phyloP scores from a whole-genome alignment of 2,329 filamentous ascomycete species.

The Botrytis porri region DNA sequence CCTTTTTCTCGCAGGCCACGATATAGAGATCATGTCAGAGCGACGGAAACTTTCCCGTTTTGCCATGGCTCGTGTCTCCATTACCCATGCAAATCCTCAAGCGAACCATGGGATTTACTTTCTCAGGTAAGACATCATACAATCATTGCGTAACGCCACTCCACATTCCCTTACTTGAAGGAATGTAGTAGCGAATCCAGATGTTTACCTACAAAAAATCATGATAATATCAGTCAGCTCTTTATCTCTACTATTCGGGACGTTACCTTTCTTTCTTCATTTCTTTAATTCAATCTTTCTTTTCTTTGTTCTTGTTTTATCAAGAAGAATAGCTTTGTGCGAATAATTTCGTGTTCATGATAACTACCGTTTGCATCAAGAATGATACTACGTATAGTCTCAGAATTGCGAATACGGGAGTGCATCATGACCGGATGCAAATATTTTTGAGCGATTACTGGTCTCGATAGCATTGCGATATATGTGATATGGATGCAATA shows the following conservation, averaged over 20 bases:
- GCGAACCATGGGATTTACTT: constrained; percentile 1
- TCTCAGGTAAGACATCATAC: background rate
- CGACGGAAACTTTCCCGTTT: background rate
- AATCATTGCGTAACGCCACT: background rate
- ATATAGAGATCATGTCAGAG: background rate
- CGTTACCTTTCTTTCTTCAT: constrained; percentile 8
- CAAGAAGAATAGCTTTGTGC: background rate
- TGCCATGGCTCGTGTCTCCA: background rate
- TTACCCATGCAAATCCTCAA: background rate
- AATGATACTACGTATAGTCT: constrained; percentile 9
- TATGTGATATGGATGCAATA: constrained; percentile 16
- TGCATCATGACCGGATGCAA: constrained; percentile 1
- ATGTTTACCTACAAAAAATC: background rate
- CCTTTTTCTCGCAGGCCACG: background rate
- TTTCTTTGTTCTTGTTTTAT: background rate
- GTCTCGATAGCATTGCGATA: constrained; percentile 9
- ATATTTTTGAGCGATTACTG: constrained; percentile 14
- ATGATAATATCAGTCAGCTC: constrained; percentile 11
- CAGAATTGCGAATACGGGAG: constrained; percentile 1
- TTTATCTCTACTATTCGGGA: background rate
- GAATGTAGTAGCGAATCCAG: background rate
- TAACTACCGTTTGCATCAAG: constrained; percentile 17
- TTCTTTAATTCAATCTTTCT: background rate
- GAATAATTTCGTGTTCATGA: background rate
- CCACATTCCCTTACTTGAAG: background rate